Conservation (phyloP, 2,329 filamentous ascomycete genomes). For the Dryadomyces quercus-mongolicae region DNA sequence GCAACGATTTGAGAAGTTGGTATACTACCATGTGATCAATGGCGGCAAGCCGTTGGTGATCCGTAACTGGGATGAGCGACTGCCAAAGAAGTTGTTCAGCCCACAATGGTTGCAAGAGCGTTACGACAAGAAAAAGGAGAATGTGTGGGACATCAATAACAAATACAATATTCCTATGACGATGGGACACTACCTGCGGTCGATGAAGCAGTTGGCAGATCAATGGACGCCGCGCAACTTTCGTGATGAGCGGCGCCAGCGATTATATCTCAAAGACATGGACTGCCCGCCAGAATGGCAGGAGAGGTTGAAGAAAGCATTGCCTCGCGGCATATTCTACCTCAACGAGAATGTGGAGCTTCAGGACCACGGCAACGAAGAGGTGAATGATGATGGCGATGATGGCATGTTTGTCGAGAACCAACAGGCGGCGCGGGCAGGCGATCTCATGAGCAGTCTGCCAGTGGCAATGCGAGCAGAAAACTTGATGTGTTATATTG, state of each 20-base stretch:
- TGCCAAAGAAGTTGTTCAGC: conserved; percentile 71
- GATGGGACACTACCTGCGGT: conserved; percentile 79
- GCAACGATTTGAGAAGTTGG: conserved; percentile 73
- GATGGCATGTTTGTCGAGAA: conserved; percentile 30
- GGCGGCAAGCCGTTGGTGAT: conserved; percentile 83
- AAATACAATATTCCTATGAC: conserved; percentile 72
- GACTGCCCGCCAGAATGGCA: conserved; percentile 87
- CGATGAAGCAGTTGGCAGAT: conserved; percentile 71
- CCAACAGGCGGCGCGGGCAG: conserved; percentile 54
- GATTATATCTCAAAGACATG: conserved; percentile 93
- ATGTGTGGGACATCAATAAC: conserved; percentile 66
- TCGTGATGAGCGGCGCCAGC: conserved; percentile 66
- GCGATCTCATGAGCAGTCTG: conserved; percentile 90
- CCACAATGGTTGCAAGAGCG: conserved; percentile 68
- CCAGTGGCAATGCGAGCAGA: conserved; percentile 80
- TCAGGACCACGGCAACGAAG: conserved; percentile 15
- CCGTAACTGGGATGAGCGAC: conserved; percentile 67
- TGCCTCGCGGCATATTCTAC: conserved; percentile 79
- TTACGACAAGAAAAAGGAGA: conserved; percentile 72
- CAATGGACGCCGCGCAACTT: conserved; percentile 70
- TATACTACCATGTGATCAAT: conserved; percentile 70
- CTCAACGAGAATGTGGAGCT: conserved; percentile 65
- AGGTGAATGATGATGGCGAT: conserved; percentile 21
- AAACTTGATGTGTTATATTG: conserved; percentile 97
- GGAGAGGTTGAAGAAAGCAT: conserved; percentile 61